Evolutionary conservation across 1,284 basidiomycete genomes (phyloP).

Genomic region (Gymnopus androsaceus): DNA sequence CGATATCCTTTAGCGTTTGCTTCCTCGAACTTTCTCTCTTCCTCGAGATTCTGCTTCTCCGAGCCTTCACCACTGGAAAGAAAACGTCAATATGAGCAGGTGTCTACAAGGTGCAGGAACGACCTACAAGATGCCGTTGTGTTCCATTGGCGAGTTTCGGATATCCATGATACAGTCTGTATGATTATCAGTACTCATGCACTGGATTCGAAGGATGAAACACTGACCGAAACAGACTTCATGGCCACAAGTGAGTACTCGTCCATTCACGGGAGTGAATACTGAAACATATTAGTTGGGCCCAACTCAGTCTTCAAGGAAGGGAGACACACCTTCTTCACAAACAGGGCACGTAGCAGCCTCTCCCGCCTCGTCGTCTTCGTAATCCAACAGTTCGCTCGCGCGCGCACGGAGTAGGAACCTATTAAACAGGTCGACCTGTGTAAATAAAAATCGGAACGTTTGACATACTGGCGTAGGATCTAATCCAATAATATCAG

Average conservation of each 20-base stretch:
- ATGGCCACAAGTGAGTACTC: constrained; percentile 59
- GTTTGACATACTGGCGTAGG: neutral
- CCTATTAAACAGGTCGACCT: constrained; percentile 23
- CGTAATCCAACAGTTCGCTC: constrained; percentile 20
- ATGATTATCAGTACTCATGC: neutral
- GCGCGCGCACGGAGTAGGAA: constrained; percentile 50
- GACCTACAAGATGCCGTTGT: constrained; percentile 60
- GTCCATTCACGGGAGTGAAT: constrained; percentile 48
- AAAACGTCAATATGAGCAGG: neutral
- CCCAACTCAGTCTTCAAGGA: neutral
- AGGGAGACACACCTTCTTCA: constrained; percentile 46
- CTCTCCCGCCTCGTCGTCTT: constrained; percentile 2
- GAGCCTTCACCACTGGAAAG: constrained; percentile 49
- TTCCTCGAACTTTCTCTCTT: constrained; percentile 56
- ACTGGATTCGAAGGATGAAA: neutral
- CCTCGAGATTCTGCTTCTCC: constrained; percentile 54
- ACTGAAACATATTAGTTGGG: constrained; percentile 33
- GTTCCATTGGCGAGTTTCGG: constrained; percentile 48
- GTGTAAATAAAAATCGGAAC: neutral
- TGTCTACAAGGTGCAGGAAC: neutral
- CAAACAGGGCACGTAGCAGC: constrained; percentile 52
- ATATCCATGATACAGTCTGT: constrained; percentile 56
- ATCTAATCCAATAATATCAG: constrained; percentile 30
- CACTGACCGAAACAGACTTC: constrained; percentile 59
- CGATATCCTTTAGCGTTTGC: constrained; percentile 57